These are phyloP conservation scores for Metschnikowia similis DNA, from an alignment of 805 yeast genomes.

Conservation along the genomic window DNA sequence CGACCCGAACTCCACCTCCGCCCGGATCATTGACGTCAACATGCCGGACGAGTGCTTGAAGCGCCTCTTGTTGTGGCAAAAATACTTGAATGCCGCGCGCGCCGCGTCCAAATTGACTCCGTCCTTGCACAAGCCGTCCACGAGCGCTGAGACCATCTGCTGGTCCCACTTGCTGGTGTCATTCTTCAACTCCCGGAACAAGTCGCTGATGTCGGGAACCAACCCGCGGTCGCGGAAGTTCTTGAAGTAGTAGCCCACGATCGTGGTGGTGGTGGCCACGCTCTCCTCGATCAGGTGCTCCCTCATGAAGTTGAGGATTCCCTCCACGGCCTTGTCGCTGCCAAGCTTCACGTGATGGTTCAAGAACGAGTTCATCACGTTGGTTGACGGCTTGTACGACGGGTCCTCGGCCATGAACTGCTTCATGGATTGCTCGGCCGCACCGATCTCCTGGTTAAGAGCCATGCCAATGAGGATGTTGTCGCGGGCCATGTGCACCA, in stretches of 20 bases:
- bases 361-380: constrained; percentile 52
- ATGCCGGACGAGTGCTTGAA: constrained; percentile 27
- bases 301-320: constrained; percentile 44
- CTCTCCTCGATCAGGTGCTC: constrained; percentile 46
- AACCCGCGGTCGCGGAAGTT: constrained; percentile 39
- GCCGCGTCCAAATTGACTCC: constrained; percentile 50
- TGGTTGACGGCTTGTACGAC: constrained; percentile 40
- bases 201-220: constrained; percentile 35
- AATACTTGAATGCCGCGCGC: constrained; percentile 41
- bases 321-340: constrained; percentile 46
- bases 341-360: constrained; percentile 35
- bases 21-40: constrained; percentile 45
- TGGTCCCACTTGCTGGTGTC: constrained; percentile 34
- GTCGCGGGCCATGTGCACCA: constrained; percentile 40
- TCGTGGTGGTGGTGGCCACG: constrained; percentile 57
- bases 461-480: constrained; percentile 44
- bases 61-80: constrained; percentile 30
- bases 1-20: constrained; percentile 42
- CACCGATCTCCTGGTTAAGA: constrained; percentile 33
- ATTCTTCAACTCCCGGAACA: constrained; percentile 40
- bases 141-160: constrained; percentile 47
- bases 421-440: constrained; percentile 42
- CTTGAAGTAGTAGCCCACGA: constrained; percentile 53
- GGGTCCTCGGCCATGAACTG: constrained; percentile 31
- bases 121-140: constrained; percentile 49